These are phyloP conservation scores for Naegleria lovaniensis DNA, from an alignment of 208 protist genomes.

Conservation along the genomic window DNA sequence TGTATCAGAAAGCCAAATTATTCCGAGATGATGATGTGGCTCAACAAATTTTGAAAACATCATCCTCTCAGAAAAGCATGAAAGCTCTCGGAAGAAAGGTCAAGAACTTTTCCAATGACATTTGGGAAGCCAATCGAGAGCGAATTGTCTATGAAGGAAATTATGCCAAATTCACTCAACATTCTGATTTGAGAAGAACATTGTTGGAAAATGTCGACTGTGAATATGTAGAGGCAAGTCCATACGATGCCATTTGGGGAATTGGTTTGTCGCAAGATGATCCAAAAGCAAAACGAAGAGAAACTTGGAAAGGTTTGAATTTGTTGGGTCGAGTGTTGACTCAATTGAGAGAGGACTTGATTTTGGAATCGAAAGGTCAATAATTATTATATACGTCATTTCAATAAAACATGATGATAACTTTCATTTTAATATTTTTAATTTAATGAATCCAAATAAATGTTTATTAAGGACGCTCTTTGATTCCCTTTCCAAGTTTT, in stretches of 20 bases:
- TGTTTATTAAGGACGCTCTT: too few species aligned
- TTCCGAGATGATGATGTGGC: conserved; percentile 22
- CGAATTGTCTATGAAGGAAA: neutral
- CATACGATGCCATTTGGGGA: conserved; percentile 36
- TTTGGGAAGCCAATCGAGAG: conserved; percentile 18
- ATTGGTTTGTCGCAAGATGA: conserved; percentile 13
- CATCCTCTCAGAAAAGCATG: neutral
- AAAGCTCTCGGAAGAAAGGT: conserved; percentile 31
- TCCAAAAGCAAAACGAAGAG: neutral
- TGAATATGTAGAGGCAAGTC: conserved; percentile 27
- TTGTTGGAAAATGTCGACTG: neutral
- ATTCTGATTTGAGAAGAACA: neutral
- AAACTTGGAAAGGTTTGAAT: neutral
- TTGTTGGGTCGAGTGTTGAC: neutral
- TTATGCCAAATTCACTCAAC: conserved; percentile 28
- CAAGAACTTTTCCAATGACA: neutral
- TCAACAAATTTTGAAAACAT: neutral
- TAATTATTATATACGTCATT: too few species aligned
- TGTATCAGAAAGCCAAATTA: conserved; percentile 31
- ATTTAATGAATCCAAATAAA: too few species aligned
- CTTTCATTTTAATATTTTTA: too few species aligned
- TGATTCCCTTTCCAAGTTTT: too few species aligned
- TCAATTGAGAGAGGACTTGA: neutral
- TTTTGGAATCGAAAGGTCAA: neutral
- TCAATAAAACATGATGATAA: too few species aligned